Conservation (phyloP, 2,329 filamentous ascomycete species). For the Colletotrichum sp. region DNA sequence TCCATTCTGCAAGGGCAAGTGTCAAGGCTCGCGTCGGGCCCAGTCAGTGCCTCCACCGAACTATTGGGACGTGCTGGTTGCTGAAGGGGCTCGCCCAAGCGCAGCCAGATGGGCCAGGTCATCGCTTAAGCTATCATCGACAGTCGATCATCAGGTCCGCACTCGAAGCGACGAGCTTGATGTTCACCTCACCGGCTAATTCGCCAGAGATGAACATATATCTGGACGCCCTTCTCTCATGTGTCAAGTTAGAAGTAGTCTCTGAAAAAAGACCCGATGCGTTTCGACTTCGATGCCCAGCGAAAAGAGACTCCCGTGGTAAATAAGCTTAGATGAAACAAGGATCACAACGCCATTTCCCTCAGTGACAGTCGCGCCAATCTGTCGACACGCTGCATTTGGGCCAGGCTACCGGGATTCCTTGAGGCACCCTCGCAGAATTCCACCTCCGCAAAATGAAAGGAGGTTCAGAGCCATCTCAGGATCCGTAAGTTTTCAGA, state of each 20-base stretch:
- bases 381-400: neutral
- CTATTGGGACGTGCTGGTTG: constrained; percentile 16
- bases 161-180: neutral
- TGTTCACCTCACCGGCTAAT: neutral
- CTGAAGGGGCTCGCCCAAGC: neutral
- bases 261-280: neutral
- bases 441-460: neutral
- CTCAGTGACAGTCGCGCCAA: neutral
- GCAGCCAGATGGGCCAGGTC: neutral
- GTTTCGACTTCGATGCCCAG: neutral
- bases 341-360: neutral
- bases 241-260: neutral
- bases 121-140: constrained; percentile 3
- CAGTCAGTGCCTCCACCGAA: constrained; percentile 16
- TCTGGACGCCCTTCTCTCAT: neutral
- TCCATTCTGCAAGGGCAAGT: constrained; percentile 1
- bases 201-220: neutral
- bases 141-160: neutral
- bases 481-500: neutral
- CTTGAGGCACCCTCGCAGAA: neutral
- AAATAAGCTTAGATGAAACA: constrained; percentile 18
- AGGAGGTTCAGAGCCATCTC: neutral
- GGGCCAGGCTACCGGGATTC: neutral
- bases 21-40: neutral
- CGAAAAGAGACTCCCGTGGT: neutral